Conservation (phyloP, 2,329 filamentous ascomycete species). For the Pseudogymnoascus sp. region DNA sequence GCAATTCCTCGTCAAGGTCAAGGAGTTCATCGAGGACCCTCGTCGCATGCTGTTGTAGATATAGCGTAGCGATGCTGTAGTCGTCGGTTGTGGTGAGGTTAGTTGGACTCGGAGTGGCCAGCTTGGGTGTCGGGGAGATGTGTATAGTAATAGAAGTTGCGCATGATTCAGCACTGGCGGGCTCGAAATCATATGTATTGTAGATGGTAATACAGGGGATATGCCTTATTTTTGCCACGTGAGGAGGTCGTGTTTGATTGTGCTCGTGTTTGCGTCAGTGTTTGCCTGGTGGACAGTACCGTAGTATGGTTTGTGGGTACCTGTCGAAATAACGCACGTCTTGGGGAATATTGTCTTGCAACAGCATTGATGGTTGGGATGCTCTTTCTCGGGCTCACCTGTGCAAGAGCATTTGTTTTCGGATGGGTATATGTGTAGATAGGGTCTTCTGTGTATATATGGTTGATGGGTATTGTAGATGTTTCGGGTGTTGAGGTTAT, state of each 20-base stretch:
- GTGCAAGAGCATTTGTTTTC: no score
- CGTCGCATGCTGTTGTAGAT: conserved; percentile 70
- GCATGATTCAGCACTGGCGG: background rate
- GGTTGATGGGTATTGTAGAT: background rate
- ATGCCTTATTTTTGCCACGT: background rate
- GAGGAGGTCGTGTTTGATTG: background rate
- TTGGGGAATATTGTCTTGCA: background rate
- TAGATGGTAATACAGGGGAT: background rate
- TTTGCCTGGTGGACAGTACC: background rate
- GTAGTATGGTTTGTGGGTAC: background rate
- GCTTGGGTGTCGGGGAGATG: background rate
- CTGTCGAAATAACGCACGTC: background rate
- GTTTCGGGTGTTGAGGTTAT: background rate
- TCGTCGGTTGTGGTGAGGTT: background rate
- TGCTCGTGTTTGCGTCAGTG: background rate
- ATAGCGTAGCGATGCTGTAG: conserved; percentile 8
- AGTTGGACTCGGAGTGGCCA: background rate
- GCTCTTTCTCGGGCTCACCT: background rate
- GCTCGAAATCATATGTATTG: background rate
- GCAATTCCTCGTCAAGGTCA: conserved; percentile 93
- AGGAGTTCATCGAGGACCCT: conserved; percentile 96
- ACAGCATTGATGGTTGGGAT: background rate
- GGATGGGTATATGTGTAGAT: background rate
- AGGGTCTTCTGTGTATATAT: background rate
- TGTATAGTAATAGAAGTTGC: conserved; percentile 5